These are phyloP conservation scores for Athelia psychrophila DNA, from an alignment of 1,284 basidiomycete species.

Conservation along the genomic window DNA sequence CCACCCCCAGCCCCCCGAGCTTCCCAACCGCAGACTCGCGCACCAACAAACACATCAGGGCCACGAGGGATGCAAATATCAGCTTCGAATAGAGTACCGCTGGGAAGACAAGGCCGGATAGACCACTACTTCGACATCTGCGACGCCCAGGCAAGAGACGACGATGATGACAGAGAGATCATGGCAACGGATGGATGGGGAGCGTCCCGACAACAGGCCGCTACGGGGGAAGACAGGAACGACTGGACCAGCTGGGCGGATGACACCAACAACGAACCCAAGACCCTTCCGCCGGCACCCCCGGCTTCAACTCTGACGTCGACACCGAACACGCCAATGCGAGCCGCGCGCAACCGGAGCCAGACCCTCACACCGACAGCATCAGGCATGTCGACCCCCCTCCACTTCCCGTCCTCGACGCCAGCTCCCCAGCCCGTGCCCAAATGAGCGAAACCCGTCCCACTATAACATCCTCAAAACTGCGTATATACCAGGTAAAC, in stretches of 20 bases:
- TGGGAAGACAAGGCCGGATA: too few relatives aligned
- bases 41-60: background rate
- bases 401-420: background rate
- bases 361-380: background rate
- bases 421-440: background rate
- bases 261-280: too few relatives aligned
- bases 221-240: too few relatives aligned
- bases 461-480: background rate
- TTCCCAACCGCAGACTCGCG: background rate
- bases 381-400: background rate
- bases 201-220: too few relatives aligned
- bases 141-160: too few relatives aligned
- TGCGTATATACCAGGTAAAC: background rate
- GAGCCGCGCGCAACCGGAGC: background rate
- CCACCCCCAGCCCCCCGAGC: background rate
- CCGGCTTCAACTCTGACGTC: background rate
- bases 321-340: background rate
- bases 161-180: too few relatives aligned
- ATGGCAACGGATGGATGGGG: too few relatives aligned
- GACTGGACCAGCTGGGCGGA: too few relatives aligned
- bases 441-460: background rate
- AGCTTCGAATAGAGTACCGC: too few relatives aligned
- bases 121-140: too few relatives aligned
- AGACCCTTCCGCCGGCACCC: background rate
- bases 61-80: background rate